Evolutionary conservation across 1,284 basidiomycete genomes (phyloP), one percentile per base, ranked within the genome.

Genomic region (Fomitopsis palustris): DNA sequence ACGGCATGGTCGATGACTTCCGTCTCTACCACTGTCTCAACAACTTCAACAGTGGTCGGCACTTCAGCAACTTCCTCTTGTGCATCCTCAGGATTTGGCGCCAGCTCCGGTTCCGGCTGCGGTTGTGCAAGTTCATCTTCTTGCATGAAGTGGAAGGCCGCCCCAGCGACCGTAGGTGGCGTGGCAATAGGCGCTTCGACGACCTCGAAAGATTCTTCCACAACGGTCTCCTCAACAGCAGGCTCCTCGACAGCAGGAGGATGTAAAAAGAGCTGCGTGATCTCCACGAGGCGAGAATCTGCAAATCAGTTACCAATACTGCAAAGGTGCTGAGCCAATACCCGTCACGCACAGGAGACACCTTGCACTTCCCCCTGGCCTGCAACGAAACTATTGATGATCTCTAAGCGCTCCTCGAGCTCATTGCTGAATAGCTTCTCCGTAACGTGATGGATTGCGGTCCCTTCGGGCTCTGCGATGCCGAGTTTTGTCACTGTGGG

Each of bases 61-160:
- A 65, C 55, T 47, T 62, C 66, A 27, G 58, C 35, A 7, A 66
- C 63, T 37, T 58, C 53, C 29, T 63, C 62, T 37, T 54, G 35
- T 57, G 54, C 55, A 39, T 39, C 55, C 53, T 58, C 85, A 1
- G 54, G 56, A 17, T 64, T 62, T 3, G 53, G 31, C 57, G 54
- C 56, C 35, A 39, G 56, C 51, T 58, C 85, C 0, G 54, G 54
- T n/a, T 64, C 63, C 2, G 53, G 52, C 35, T 14, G 8, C 12
- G 49, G 52, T 21, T 64, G 67, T 53, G 70, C 90, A 31, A 92
- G 77, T 65, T 92, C 90, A 67, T 89, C 91, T 57, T 81, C 87
- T 72, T 89, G 84, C 75, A 92, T 87, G 72, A 92, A 92, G 65
- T 82, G 83, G 78, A 91, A 86, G 71, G 82, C 81, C 55, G 78